Percentiles rank a stretch among this genome's conserved stretches.
phyloP scores from a whole-genome alignment of 805 yeast species.

The Candida methanosorbosa region DNA sequence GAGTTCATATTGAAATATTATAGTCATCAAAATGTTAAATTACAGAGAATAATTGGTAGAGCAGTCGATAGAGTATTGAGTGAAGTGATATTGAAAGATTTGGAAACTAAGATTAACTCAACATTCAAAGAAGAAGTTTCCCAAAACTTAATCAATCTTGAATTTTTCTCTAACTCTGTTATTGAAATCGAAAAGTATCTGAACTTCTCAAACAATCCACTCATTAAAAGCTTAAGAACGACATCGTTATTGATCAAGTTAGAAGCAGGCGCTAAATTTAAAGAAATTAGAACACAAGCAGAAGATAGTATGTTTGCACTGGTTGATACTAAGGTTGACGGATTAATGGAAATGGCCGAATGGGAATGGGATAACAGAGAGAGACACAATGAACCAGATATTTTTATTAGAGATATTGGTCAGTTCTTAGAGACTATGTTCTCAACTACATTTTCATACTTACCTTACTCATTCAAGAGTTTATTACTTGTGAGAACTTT shows the following conservation, averaged over 20 bases:
- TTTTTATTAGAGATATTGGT: slow-evolving; percentile 74
- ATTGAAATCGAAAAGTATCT: slow-evolving; percentile 49
- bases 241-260: slow-evolving; percentile 21
- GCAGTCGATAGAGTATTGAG: slow-evolving; percentile 64
- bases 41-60: slow-evolving; percentile 49
- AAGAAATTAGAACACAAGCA: slow-evolving; percentile 55
- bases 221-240: slow-evolving; percentile 24
- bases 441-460: slow-evolving; percentile 70
- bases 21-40: slow-evolving; percentile 50
- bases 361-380: slow-evolving; percentile 68
- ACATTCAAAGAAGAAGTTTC: slow-evolving; percentile 84
- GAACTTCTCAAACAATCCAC: slow-evolving; percentile 23
- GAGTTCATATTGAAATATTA: slow-evolving; percentile 58
- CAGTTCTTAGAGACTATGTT: slow-evolving; percentile 79
- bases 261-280: slow-evolving; percentile 38
- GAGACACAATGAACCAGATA: slow-evolving; percentile 54
- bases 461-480: slow-evolving; percentile 72
- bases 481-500: slow-evolving; percentile 79
- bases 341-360: slow-evolving; percentile 75
- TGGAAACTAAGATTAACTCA: slow-evolving; percentile 52
- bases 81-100: slow-evolving; percentile 55
- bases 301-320: slow-evolving; percentile 75
- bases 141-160: slow-evolving; percentile 82
- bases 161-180: slow-evolving; percentile 73
- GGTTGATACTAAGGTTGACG: slow-evolving; percentile 74